Evolutionary conservation across 768 basidiomycete genomes (phyloP), one percentile per base, ranked within the genome.

Genomic region (Termitomyces sp.): DNA sequence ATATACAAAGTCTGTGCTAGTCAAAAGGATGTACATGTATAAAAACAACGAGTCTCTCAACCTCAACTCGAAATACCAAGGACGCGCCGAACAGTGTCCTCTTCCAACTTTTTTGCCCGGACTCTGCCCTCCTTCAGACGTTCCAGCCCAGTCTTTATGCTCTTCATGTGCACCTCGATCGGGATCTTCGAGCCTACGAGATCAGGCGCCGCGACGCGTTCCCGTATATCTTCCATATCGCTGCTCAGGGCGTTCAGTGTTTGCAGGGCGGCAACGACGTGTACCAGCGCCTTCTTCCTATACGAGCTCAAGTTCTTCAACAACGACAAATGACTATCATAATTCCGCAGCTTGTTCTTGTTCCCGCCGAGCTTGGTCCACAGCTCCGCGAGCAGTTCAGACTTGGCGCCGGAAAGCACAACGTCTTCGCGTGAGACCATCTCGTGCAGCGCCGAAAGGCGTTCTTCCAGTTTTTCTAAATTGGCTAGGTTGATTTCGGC

Each of bases 171-270:
- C 23, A 91, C 89, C 59, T 87, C 85, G 4, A 87, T 74, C 4
- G 89, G 87, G 16, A 91, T 76, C 44, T 72, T 74, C n/a, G 81
- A 71, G 5, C 82, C 84, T 12, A 82, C 69, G 5, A 92, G 70
- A 52, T 84, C 83, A 1, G 91, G 89, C 35, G 83, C 80, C 4
- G 88, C 81, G 1, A 89, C 87, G 18, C 87, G 76, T 67, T 89
- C 87, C 61, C 90, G 77, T 60, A 93, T 71, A 47, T 89, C 88
- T 67, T 89, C 88, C 77, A 92, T 84, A 61, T 91, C 89, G 38
- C 82, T 84, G 62, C 82, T 82, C 84, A 91, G 82, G 41, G 75
- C 74, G 32, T 82, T 72, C 61, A 93, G 71, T 10, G 83, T 77
- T 54, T 85, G 84, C 64, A 89, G 66, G 14, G 88, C 82, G 0